A percentile compares a stretch with the other conserved stretches of the same genome.
Evolutionary conservation across 768 basidiomycete genomes (phyloP).

Genomic region (Termitomyces sp.): DNA sequence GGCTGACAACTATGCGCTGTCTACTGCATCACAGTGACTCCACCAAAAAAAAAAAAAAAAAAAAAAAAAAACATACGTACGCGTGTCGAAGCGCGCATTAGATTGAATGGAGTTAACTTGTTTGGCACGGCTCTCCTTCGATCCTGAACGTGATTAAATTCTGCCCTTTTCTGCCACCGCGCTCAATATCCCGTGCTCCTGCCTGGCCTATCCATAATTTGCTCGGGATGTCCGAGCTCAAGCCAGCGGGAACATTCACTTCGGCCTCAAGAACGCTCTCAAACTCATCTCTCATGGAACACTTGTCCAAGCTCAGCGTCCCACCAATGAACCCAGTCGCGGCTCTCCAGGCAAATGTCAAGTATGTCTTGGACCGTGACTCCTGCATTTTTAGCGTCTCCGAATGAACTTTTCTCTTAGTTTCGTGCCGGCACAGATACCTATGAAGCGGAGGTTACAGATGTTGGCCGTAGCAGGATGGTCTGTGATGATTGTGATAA

Average conservation of each 20-base stretch:
- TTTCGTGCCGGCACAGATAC: slow-evolving; percentile 85
- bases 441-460: slow-evolving; percentile 81
- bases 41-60: too few relatives aligned
- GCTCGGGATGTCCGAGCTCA: slow-evolving; percentile 8
- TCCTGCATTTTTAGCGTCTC: neutral
- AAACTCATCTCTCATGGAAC: slow-evolving; percentile 55
- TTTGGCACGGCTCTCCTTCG: neutral
- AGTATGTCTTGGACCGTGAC: slow-evolving; percentile 39
- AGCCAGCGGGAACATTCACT: slow-evolving; percentile 20
- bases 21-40: too few relatives aligned
- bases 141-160: neutral
- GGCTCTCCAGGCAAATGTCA: slow-evolving; percentile 66
- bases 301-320: slow-evolving; percentile 54
- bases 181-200: neutral
- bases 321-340: slow-evolving; percentile 59
- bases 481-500: slow-evolving; percentile 76
- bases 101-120: neutral
- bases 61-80: neutral
- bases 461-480: slow-evolving; percentile 85
- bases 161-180: neutral
- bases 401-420: slow-evolving; percentile 27
- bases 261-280: slow-evolving; percentile 50
- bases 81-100: slow-evolving; percentile 1
- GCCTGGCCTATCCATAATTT: slow-evolving; percentile 3
- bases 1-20: too few relatives aligned